These are phyloP conservation scores for Erucastrum elatum DNA, from an alignment of 345 rosid species.

Conservation along the genomic window DNA sequence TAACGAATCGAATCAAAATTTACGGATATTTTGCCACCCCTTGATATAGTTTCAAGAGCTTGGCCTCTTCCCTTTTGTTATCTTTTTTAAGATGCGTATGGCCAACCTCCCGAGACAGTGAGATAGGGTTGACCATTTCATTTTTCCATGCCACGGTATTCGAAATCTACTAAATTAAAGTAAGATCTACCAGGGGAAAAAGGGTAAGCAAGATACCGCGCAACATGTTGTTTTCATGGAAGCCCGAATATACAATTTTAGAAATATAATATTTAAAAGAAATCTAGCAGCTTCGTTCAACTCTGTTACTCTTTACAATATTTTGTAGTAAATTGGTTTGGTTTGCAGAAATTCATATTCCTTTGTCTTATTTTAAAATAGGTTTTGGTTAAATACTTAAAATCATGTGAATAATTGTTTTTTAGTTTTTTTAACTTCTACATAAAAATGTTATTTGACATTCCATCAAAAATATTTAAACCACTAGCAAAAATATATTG, in stretches of 20 bases:
- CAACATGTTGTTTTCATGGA: slow-evolving; percentile 27
- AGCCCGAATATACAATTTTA: slow-evolving; percentile 8
- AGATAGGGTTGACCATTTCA: slow-evolving; percentile 20
- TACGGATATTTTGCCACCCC: too few species aligned
- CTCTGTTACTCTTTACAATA: slow-evolving; percentile 9
- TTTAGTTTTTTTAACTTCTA: too few species aligned
- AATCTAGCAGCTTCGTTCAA: slow-evolving; percentile 7
- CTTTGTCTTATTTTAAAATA: not conserved
- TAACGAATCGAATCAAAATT: too few species aligned
- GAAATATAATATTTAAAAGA: not conserved
- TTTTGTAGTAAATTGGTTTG: not conserved
- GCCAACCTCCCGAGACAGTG: not conserved
- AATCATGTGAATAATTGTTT: too few species aligned
- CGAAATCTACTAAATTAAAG: slow-evolving; percentile 20
- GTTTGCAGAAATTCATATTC: not conserved
- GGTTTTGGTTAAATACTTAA: too few species aligned
- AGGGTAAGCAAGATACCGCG: slow-evolving; percentile 21
- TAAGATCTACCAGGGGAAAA: slow-evolving; percentile 11
- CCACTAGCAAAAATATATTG: not conserved
- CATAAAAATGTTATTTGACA: not conserved
- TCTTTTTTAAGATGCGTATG: not conserved
- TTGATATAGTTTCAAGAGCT: not conserved
- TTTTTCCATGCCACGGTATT: slow-evolving; percentile 15
- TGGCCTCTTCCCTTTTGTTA: not conserved
- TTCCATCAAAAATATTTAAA: too few species aligned